Evolutionary conservation across 257 asterid species (phyloP).

Genomic region (Solanum appendiculatum): DNA sequence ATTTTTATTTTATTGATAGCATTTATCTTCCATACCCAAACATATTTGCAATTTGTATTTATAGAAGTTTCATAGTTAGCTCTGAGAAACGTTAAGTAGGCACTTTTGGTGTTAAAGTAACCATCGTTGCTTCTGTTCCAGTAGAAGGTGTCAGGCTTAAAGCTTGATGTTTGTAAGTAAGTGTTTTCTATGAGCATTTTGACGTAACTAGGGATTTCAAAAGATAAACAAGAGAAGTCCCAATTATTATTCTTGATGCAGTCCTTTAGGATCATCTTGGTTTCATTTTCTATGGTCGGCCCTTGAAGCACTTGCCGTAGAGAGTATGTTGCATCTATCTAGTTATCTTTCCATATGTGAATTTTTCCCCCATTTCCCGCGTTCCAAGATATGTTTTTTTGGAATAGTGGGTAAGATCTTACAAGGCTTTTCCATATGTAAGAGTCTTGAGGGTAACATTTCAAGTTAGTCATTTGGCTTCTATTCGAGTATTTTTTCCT

Average conservation of each 20-base stretch:
- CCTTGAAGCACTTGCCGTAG: too few relatives aligned
- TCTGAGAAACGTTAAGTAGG: not conserved
- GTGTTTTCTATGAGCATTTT: not conserved
- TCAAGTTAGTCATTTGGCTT: too few relatives aligned
- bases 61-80: not conserved
- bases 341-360: too few relatives aligned
- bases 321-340: too few relatives aligned
- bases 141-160: not conserved
- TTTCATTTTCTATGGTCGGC: too few relatives aligned
- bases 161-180: not conserved
- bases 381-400: too few relatives aligned
- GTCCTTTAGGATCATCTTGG: not conserved
- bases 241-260: not conserved
- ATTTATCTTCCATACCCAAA: not conserved
- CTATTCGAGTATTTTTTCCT: too few relatives aligned
- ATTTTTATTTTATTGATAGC: too few relatives aligned
- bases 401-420: not conserved
- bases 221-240: not conserved
- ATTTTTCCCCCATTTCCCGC: too few relatives aligned
- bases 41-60: too few relatives aligned
- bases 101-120: not conserved
- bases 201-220: not conserved
- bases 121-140: not conserved
- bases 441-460: not conserved
- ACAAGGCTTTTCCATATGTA: not conserved